Base-by-base conservation (phyloP, 257 asterid species). In the Forsythia suspensa region DNA sequence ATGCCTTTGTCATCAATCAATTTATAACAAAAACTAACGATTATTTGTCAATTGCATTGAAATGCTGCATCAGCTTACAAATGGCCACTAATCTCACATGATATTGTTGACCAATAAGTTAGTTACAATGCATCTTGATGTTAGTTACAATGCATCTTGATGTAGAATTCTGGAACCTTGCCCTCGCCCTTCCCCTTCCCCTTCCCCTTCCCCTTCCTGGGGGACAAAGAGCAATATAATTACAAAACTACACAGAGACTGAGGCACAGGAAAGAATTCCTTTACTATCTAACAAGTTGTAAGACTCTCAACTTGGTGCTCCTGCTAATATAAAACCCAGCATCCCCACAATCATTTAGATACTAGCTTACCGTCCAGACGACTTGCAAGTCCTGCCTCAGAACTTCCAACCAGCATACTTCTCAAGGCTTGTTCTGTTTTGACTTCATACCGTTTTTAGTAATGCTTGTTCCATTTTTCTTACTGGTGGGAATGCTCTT, bases 401-500 rank as follows among this genome's bases (percentile, higher is more conserved):
- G 76, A 85, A 76, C 72, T 44, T 71, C 24, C 24, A 15, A 74
- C 41, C 2, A 38, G 80, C 61, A 74, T 57, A 38, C 70, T 34
- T 46, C 44, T 86, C 82, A 79, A 73, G 42, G 81, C 75, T 72
- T 84, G 72, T 80, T 83, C 63, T 76, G 80, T 80, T 79, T 80
- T 76, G 80, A 83, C 85, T 84, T 86, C 68, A 79, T 75, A 79
- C 76, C 69, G 78, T 81, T 81, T 83, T 85, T 88, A 69, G 89
- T 76, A 51, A 77, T 59, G 86, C 81, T 66, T 55, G 91, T 51
- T 75, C 87, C 84, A 43, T 36, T 83, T 84, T 87, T 89, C 87
- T 81, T 89, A 70, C 89, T 74, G 43, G 79, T 71, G 18, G 91
- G 90, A 67, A 91, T 82, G 86, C 86, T 87, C 82, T 90, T 90